Evolutionary conservation across 2,329 filamentous ascomycete species (phyloP), one percentile per base, ranked within the genome.

Genomic region (Huntiella savannae): DNA sequence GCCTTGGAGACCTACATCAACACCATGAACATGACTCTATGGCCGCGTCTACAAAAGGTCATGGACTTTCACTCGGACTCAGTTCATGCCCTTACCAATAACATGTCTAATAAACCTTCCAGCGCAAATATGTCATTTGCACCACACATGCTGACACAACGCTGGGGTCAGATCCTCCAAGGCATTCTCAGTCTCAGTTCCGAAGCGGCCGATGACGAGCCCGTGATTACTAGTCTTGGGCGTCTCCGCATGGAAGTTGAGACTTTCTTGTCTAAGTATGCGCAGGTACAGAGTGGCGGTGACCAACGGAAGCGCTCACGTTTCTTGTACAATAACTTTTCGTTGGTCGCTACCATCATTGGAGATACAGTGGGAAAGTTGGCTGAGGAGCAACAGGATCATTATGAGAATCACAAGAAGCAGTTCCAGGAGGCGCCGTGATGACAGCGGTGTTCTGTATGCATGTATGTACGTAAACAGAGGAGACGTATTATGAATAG

Each of bases 251-350:
- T 70, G 48, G 91, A 96, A 58, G 80, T 88, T 37, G 86, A 96
- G 60, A 73, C 74, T 0, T 91, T 95, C 53, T 61, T 98, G 50
- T 73, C 74, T 4, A 85, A 82, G 57, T 68, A 87, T 49, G 82
- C 82, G 57, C 42, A 48, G 15, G 39, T 48, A 12, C 80, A 84
- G 54, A 67, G 68, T 0, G 83, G 87, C 51, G 77, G 74, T 15
- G 88, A 94, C 56, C 70, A 74, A 52, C 75, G 84, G 57, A 92
- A 92, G 63, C 71, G 80, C 53, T 81, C 88, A 54, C 70, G 91
- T 39, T 96, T 96, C 58, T 61, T 98, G 55, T 91, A 82, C 58
- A 98, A 96, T 59, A 98, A 98, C 60, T 96, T 93, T 61, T 92
- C 84, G 46, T 68, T 98, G 52, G 74, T 98, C n/a, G 68, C 85